Conservation (phyloP, 1,284 basidiomycete species). For the Singerocomus inundabilis region DNA sequence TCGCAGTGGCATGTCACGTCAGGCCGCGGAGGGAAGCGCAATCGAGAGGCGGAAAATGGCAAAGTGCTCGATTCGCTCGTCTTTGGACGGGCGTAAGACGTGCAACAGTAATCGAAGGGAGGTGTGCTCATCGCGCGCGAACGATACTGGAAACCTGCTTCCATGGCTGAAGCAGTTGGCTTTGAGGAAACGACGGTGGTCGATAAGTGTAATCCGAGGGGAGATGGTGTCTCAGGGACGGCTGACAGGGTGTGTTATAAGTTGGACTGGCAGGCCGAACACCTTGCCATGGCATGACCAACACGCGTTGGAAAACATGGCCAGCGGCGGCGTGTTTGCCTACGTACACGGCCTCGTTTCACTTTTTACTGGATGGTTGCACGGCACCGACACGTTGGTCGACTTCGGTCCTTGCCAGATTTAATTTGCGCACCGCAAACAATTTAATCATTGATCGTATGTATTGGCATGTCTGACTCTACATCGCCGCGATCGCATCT, state of each 20-base stretch:
- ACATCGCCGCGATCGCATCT: constrained; percentile 14
- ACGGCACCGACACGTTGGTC: constrained; percentile 33
- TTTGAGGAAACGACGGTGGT: constrained; percentile 4
- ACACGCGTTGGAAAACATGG: constrained; percentile 29
- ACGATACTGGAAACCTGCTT: constrained; percentile 31
- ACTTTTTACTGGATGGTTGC: constrained; percentile 7
- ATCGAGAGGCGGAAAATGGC: constrained; percentile 19
- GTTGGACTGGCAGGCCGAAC: constrained; percentile 25
- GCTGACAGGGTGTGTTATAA: constrained; percentile 28
- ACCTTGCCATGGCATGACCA: constrained; percentile 34
- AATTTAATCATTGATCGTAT: constrained; percentile 14
- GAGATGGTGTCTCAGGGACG: constrained; percentile 20
- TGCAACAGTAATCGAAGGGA: constrained; percentile 18
- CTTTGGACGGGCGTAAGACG: constrained; percentile 23
- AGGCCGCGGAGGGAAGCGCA: constrained; percentile 24
- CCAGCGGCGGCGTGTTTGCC: constrained; percentile 22
- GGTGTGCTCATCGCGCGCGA: constrained; percentile 23
- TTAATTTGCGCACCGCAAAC: constrained; percentile 13
- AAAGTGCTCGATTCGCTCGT: constrained; percentile 19
- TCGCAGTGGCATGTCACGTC: constrained; percentile 25
- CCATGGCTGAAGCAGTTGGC: constrained; percentile 21
- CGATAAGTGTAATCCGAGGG: constrained; percentile 11
- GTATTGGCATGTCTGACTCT: constrained; percentile 11
- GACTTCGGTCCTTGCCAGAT: constrained; percentile 7
- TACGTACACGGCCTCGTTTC: constrained; percentile 33